Conservation (phyloP, 805 yeast species). For the Hanseniaspora vineae region DNA sequence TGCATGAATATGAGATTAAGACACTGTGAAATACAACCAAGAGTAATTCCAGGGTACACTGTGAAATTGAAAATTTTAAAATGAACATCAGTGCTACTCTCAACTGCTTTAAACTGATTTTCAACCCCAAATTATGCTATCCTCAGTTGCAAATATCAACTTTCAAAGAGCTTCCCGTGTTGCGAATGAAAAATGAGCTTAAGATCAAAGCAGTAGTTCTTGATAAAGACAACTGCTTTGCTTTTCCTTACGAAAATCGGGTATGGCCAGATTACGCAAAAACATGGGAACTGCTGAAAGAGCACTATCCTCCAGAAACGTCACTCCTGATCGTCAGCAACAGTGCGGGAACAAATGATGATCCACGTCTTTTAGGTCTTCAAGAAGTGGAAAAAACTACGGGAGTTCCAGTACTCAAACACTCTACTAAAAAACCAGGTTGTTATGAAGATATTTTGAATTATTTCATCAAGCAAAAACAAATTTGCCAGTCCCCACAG, state of each 20-base stretch:
- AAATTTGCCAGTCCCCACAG: conserved; percentile 30
- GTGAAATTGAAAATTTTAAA: not conserved
- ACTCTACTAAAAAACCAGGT: conserved; percentile 71
- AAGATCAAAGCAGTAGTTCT: conserved; percentile 64
- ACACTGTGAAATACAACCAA: too few species aligned
- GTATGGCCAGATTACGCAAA: conserved; percentile 62
- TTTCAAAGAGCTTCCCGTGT: conserved; percentile 40
- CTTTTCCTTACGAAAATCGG: conserved; percentile 64
- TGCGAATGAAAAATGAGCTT: conserved; percentile 10
- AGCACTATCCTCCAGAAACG: conserved; percentile 41
- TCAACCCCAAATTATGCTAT: conserved; percentile 53
- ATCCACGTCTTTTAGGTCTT: conserved; percentile 27
- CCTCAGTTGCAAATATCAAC: conserved; percentile 49
- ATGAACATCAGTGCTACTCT: conserved; percentile 51
- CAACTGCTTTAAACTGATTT: conserved; percentile 45
- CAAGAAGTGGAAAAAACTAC: not conserved
- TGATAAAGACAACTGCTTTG: conserved; percentile 94
- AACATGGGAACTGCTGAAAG: conserved; percentile 38
- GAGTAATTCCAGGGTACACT: too few species aligned
- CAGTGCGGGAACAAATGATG: conserved; percentile 86
- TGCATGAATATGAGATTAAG: too few species aligned
- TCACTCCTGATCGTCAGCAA: conserved; percentile 70
- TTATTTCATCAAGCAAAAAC: conserved; percentile 38
- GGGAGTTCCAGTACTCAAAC: conserved; percentile 60
- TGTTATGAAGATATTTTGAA: conserved; percentile 56